Percentiles rank a stretch among this genome's conserved stretches.
These are phyloP conservation scores for Abrus pulchellus DNA, from an alignment of 306 rosid species.

Conservation along the genomic window DNA sequence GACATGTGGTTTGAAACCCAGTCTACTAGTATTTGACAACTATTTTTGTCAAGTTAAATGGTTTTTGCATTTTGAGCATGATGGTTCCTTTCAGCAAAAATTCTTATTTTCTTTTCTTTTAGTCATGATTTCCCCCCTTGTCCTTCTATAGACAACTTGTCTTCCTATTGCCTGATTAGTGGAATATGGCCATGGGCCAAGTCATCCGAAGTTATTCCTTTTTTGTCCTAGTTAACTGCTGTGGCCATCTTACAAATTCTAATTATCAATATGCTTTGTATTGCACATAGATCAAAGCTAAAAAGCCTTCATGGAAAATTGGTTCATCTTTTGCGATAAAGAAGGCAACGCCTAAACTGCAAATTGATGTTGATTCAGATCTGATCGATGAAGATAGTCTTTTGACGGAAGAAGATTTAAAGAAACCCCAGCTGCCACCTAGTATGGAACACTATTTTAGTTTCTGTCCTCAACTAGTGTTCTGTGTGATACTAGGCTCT, in stretches of 20 bases:
- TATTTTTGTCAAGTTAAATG: background rate
- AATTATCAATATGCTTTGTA: constrained; percentile 14
- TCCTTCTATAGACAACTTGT: background rate
- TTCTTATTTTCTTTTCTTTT: background rate
- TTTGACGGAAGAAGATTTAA: constrained; percentile 85
- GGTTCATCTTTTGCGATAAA: constrained; percentile 80
- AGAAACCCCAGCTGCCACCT: constrained; percentile 71
- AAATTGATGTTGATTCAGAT: constrained; percentile 81
- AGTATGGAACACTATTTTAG: constrained; percentile 58
- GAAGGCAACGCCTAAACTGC: constrained; percentile 66
- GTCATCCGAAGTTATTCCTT: background rate
- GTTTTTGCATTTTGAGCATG: constrained; percentile 11
- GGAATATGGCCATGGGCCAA: background rate
- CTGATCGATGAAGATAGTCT: constrained; percentile 94
- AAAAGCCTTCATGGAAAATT: constrained; percentile 81
- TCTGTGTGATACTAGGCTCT: constrained; percentile 18
- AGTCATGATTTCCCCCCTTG: background rate
- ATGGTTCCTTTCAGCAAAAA: background rate
- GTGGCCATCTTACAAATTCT: constrained; percentile 14
- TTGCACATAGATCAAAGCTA: constrained; percentile 69
- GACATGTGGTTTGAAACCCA: constrained; percentile 8
- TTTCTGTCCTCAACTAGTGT: constrained; percentile 30
- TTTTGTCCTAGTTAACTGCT: constrained; percentile 22
- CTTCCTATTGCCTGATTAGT: constrained; percentile 31
- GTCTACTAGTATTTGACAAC: constrained; percentile 18